These are phyloP conservation scores for Pseudogymnoascus sp. DNA, from an alignment of 2,329 filamentous ascomycete species.

Conservation along the genomic window DNA sequence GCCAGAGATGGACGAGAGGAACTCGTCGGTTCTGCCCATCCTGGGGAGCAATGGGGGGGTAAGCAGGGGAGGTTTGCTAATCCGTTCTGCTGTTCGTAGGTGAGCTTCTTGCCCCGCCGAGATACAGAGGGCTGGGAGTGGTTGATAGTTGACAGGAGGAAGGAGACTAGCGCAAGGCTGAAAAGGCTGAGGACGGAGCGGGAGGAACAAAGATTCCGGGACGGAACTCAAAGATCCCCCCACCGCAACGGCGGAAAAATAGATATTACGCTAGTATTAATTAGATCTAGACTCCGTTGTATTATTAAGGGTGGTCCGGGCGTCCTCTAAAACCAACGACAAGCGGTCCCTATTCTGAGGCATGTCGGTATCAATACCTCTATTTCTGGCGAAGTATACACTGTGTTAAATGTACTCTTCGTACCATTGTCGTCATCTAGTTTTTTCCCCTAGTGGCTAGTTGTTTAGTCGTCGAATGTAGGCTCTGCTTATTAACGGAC, in stretches of 20 bases:
- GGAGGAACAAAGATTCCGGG: background rate
- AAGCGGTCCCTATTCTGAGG: background rate
- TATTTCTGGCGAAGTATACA: too few relatives aligned
- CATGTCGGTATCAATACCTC: background rate
- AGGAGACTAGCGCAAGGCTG: constrained; percentile 4
- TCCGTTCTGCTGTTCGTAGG: background rate
- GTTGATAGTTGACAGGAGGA: background rate
- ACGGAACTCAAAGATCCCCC: background rate
- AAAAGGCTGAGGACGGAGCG: constrained; percentile 6
- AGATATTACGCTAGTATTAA: background rate
- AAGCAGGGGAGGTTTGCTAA: background rate
- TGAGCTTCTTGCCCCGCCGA: background rate
- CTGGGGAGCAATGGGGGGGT: background rate
- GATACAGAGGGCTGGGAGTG: background rate
- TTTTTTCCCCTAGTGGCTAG: background rate
- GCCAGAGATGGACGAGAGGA: constrained; percentile 57
- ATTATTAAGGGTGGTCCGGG: background rate
- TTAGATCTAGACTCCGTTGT: background rate
- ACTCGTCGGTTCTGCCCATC: constrained; percentile 62
- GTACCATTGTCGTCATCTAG: background rate
- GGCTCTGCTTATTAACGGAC: background rate
- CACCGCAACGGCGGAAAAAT: background rate
- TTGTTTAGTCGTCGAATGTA: background rate
- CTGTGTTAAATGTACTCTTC: background rate
- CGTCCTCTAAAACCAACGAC: background rate